Conservation (phyloP, 1,284 basidiomycete genomes). For the Marasmius fiardii region DNA sequence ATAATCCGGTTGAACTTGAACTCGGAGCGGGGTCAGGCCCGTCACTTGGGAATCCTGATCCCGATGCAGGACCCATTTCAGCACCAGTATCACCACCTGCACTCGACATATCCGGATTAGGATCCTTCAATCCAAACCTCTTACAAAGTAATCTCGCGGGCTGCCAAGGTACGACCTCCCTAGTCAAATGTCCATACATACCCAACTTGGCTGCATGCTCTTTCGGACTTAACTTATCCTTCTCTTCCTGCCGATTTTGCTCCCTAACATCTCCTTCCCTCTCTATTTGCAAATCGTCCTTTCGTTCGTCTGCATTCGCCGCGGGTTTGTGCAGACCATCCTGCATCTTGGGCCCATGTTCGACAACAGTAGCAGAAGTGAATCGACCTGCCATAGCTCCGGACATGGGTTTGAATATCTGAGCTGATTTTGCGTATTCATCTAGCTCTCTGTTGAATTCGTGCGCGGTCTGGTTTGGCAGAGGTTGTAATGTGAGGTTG, state of each 20-base stretch:
- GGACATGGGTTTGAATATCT: constrained; percentile 89
- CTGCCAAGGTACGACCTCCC: constrained; percentile 73
- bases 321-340: constrained; percentile 75
- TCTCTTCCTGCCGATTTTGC: constrained; percentile 39
- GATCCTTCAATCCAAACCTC: constrained; percentile 91
- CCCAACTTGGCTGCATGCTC: constrained; percentile 80
- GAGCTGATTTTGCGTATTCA: constrained; percentile 85
- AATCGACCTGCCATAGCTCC: constrained; percentile 94
- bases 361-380: constrained; percentile 69
- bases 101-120: constrained; percentile 40
- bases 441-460: constrained; percentile 80
- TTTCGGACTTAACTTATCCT: constrained; percentile 68
- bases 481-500: constrained; percentile 41
- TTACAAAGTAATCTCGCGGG: constrained; percentile 87
- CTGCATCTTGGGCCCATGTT: constrained; percentile 59
- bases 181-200: constrained; percentile 85
- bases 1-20: constrained; percentile 18
- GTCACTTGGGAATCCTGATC: constrained; percentile 7
- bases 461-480: constrained; percentile 57
- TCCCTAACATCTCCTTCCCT: constrained; percentile 44
- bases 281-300: constrained; percentile 33
- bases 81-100: not conserved
- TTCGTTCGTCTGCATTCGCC: no score
- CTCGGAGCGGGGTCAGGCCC: constrained; percentile 17
- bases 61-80: not conserved